Evolutionary conservation across 2,329 filamentous ascomycete species (phyloP).

Genomic region (Epichloe typhina): DNA sequence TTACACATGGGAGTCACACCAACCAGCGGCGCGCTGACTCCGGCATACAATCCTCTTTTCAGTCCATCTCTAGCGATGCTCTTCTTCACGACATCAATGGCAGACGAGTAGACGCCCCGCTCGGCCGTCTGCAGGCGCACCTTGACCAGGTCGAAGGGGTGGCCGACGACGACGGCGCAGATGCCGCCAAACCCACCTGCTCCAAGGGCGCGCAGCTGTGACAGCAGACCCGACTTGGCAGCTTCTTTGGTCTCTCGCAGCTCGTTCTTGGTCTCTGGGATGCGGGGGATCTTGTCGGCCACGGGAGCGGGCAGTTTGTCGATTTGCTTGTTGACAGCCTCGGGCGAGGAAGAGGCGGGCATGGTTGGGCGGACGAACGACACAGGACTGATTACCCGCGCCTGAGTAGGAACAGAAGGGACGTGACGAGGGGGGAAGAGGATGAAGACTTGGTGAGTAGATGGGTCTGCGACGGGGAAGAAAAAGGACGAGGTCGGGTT

Average conservation of each 20-base stretch:
- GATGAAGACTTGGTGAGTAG: background rate
- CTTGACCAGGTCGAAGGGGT: slow-evolving; percentile 97
- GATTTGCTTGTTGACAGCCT: slow-evolving; percentile 12
- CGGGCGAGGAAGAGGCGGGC: slow-evolving; percentile 8
- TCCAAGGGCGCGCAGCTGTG: slow-evolving; percentile 63
- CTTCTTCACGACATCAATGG: slow-evolving; percentile 83
- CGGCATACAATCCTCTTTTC: slow-evolving; percentile 76
- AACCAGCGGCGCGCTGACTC: slow-evolving; percentile 85
- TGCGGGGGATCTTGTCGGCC: slow-evolving; percentile 29
- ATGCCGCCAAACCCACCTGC: slow-evolving; percentile 89
- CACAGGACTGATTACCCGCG: no score
- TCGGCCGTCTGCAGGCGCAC: slow-evolving; percentile 94
- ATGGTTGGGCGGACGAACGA: background rate
- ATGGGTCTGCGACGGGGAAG: background rate
- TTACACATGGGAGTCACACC: slow-evolving; percentile 98
- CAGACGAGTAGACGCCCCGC: slow-evolving; percentile 78
- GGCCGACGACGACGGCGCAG: slow-evolving; percentile 86
- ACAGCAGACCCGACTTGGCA: slow-evolving; percentile 22
- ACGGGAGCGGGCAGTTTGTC: slow-evolving; percentile 17
- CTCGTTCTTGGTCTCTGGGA: slow-evolving; percentile 27
- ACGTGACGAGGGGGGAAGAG: background rate
- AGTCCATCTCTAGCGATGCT: slow-evolving; percentile 80
- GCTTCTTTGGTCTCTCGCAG: slow-evolving; percentile 26
- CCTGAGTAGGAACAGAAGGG: background rate
- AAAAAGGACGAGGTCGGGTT: background rate